These are phyloP conservation scores for Pseudogymnoascus sp. DNA, from an alignment of 2,329 filamentous ascomycete genomes.

Conservation along the genomic window DNA sequence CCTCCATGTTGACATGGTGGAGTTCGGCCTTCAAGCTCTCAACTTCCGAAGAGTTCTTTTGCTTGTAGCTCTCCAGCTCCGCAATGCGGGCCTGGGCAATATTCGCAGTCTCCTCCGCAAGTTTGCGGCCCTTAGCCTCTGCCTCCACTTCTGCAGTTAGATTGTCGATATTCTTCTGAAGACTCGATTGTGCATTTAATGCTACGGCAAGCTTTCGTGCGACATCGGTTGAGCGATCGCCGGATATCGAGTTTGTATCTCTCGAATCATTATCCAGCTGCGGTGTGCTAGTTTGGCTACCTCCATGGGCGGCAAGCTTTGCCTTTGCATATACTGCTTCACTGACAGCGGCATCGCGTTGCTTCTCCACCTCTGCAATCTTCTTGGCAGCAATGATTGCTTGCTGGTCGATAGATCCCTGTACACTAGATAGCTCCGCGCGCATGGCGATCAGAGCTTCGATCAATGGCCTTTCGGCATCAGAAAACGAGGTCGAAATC, in stretches of 20 bases:
- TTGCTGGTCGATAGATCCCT: conserved; percentile 82
- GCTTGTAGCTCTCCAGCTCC: conserved; percentile 76
- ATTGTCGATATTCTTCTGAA: conserved; percentile 68
- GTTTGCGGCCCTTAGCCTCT: conserved; percentile 69
- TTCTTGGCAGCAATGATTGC: conserved; percentile 75
- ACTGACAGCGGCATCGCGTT: conserved; percentile 86
- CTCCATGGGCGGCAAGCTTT: conserved; percentile 72
- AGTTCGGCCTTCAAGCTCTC: conserved; percentile 80
- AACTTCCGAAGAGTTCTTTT: conserved; percentile 74
- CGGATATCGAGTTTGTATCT: conserved; percentile 49
- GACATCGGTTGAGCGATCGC: conserved; percentile 64
- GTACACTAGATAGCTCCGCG: conserved; percentile 79
- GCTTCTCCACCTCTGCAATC: conserved; percentile 88
- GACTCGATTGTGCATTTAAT: conserved; percentile 67
- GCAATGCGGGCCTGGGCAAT: conserved; percentile 74
- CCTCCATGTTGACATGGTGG: conserved; percentile 67
- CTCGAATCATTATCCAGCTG: conserved; percentile 47
- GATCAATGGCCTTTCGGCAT: conserved; percentile 85
- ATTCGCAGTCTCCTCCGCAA: conserved; percentile 81
- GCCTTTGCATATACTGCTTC: conserved; percentile 95
- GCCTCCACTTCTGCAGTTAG: conserved; percentile 64
- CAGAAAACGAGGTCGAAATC: conserved; percentile 69
- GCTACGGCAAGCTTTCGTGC: conserved; percentile 75
- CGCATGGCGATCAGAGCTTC: conserved; percentile 91
- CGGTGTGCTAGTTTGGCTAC: conserved; percentile 54